Evolutionary conservation across 805 yeast species (phyloP), one percentile per base, ranked within the genome.

Genomic region (Pichia sporocuriosa): DNA sequence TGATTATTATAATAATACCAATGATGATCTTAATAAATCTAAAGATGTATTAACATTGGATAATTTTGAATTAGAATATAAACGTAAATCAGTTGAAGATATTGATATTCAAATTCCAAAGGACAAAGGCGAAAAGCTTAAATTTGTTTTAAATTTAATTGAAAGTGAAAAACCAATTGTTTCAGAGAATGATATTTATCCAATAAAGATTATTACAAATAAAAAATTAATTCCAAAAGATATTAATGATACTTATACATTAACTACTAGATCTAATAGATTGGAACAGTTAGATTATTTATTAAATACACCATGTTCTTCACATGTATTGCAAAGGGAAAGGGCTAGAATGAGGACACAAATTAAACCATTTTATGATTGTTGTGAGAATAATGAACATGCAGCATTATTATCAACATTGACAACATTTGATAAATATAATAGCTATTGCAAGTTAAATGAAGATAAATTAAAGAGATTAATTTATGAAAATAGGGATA

Each of bases 371-470:
- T 78, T 75, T 50, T 59, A 62, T 42, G 75, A 71, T 17, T 72
- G 75, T 16, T 79, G 85, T 49, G 65, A 68, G 37, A 65, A 70
- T 37, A 30, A 44, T 11, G 53, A 55, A 32, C 77, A 75, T 47
- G 55, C 58, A 1, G 47, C 51, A 22, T 23, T 52, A 46, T 44
- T 53, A 17, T 45, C 52, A 7, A 27, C 49, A n/a, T 49, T 39
- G 38, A 61, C 45, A 6, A 46, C 34, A 15, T 54, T 55, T 42
- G 58, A 60, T 39, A 51, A 47, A 32, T 44, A 47, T 30, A 45
- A 56, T 20, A 57, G 52, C 36, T 56, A 53, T 37, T 55, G 58
- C 34, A 56, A 55, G 25, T 48, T 63, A n/a, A 50, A 55, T n/a
- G 48, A 43, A n/a, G 46, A 62, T 1, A 53, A 53, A 27, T 32